Percentiles rank a stretch among this genome's conserved stretches.
Evolutionary conservation across 2,329 filamentous ascomycete genomes (phyloP).

Genomic region (Microthyrium microscopicum): DNA sequence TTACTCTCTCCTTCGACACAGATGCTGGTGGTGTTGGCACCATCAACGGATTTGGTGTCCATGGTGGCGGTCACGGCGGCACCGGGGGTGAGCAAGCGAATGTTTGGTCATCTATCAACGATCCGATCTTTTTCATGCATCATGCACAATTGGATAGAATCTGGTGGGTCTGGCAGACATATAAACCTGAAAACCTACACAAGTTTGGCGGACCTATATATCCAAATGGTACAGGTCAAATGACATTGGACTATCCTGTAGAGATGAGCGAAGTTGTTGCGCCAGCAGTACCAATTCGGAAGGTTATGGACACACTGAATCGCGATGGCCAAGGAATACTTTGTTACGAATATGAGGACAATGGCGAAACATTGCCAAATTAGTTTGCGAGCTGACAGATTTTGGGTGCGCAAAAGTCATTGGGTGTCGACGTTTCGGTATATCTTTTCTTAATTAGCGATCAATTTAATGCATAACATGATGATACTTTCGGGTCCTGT

Average conservation of each 20-base stretch:
- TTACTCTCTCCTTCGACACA: too few relatives aligned
- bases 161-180: constrained; percentile 36
- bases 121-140: constrained; percentile 29
- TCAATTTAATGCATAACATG: too few relatives aligned
- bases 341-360: constrained; percentile 4
- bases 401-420: too few relatives aligned
- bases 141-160: constrained; percentile 31
- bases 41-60: constrained; percentile 1
- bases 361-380: too few relatives aligned
- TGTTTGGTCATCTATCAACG: constrained; percentile 17
- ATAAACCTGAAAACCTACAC: constrained; percentile 20
- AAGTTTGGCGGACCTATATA: constrained; percentile 25
- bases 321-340: background rate
- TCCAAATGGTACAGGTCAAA: constrained; percentile 4
- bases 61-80: background rate
- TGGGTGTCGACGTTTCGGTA: too few relatives aligned
- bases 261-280: constrained; percentile 1
- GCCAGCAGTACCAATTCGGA: background rate
- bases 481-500: too few relatives aligned
- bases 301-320: constrained; percentile 3
- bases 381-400: too few relatives aligned
- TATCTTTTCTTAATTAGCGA: too few relatives aligned
- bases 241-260: constrained; percentile 1
- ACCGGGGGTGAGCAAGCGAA: constrained; percentile 13
- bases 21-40: background rate